Evolutionary conservation across 208 protist genomes (phyloP), one percentile per base, ranked within the genome.

Genomic region (Acanthamoeba pearcei): DNA sequence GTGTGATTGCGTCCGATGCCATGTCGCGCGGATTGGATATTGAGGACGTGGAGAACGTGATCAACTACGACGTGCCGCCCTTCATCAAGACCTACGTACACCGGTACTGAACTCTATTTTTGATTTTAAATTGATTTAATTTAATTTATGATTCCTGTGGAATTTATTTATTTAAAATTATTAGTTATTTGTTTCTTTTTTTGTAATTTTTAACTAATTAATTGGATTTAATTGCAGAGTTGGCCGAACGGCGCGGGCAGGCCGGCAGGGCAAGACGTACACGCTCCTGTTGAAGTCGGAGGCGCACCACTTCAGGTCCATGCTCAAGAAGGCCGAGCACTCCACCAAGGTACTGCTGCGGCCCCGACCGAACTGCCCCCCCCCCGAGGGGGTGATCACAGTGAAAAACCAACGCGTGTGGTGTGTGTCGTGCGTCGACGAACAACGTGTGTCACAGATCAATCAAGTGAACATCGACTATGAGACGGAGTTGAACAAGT

Each of bases 11-110:
- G 24, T 97, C 96, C 22, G 97, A 98, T 72, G 95, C 97, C 49
- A 97, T 98, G 96, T 88, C 97, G 22, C 91, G 97, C 10, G 97
- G 97, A 1, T 95, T 98, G 62, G 97, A 98, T 55, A 55, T 98
- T 24, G 94, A 95, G 3, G 95, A 94, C 27, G 93, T 98, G 24
- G 38, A 89, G 19, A 70, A 89, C 35, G 97, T 98, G 17, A 95
- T 98, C 80, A 97, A 95, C 82, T 98, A 98, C 89, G 96, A 98
- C 62, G 60, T 74, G n/a, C 97, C 97, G 4, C 22, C 76, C 15
- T 94, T 94, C 78, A 95, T 97, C 29, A 51, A 93, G 32, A 97
- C 96, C 22, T 98, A 98, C 68, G 94, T 98, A 0, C 97, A 98
- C 38, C 82, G 97, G 76, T 85, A 1, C 15, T 64, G 15, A 0